Conservation (phyloP, 371 early-diverging fungal species). For the Globomyces sp. region DNA sequence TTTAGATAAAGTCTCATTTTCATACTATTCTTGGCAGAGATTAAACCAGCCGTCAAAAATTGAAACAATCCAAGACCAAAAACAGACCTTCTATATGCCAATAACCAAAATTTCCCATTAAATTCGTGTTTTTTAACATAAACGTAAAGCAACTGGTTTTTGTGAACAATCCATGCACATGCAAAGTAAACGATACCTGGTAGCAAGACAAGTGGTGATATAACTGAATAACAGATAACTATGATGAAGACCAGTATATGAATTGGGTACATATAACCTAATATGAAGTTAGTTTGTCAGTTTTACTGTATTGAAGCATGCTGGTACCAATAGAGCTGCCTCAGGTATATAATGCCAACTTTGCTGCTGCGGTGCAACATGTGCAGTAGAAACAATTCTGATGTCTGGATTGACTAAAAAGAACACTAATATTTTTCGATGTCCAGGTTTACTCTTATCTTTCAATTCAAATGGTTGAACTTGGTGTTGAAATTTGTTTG, state of each 20-base stretch:
- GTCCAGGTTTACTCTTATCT: constrained; percentile 51
- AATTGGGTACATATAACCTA: constrained; percentile 35
- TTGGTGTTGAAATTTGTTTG: constrained; percentile 64
- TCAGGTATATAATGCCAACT: too few species aligned
- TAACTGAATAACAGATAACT: constrained; percentile 38
- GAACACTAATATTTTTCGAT: constrained; percentile 28
- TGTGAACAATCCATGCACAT: constrained; percentile 36
- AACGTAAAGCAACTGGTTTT: constrained; percentile 46
- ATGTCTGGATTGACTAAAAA: too few species aligned
- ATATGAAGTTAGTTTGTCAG: background rate
- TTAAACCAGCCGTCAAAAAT: constrained; percentile 35
- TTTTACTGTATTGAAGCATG: background rate
- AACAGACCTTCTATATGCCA: constrained; percentile 32
- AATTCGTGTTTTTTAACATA: constrained; percentile 47
- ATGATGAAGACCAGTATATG: constrained; percentile 44
- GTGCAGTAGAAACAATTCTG: too few species aligned
- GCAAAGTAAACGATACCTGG: constrained; percentile 44
- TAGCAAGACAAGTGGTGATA: constrained; percentile 45
- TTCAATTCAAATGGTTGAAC: constrained; percentile 40
- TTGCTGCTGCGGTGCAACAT: too few species aligned
- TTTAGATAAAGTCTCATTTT: too few species aligned
- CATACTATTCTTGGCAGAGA: constrained; percentile 21
- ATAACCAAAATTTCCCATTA: constrained; percentile 40
- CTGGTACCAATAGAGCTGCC: background rate
- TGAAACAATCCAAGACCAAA: constrained; percentile 31